These are phyloP conservation scores for Paramecium primaurelia DNA, from an alignment of 73 alveolate species.

Conservation along the genomic window DNA sequence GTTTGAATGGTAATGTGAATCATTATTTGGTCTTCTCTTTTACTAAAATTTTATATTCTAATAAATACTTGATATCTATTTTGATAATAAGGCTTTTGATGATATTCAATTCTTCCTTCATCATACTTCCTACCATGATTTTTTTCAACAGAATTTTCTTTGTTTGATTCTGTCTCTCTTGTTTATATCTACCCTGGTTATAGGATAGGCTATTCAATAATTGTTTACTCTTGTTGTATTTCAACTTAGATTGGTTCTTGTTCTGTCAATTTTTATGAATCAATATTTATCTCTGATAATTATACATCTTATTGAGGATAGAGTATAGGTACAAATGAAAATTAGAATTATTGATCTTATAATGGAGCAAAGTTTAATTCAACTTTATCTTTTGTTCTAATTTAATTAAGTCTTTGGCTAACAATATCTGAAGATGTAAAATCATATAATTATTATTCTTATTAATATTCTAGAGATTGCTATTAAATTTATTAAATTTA, in stretches of 20 bases:
- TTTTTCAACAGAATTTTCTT: slow-evolving; percentile 20
- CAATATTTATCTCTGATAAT: background rate
- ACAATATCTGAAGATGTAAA: background rate
- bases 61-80: background rate
- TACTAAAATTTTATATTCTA: background rate
- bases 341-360: background rate
- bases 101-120: background rate
- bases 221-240: background rate
- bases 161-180: slow-evolving; percentile 22
- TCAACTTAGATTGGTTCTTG: background rate
- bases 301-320: background rate
- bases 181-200: background rate
- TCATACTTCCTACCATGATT: background rate
- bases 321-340: background rate
- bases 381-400: background rate
- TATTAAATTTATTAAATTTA: background rate
- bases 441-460: background rate
- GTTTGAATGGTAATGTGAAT: background rate
- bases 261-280: background rate
- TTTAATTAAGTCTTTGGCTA: background rate
- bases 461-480: background rate
- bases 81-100: background rate
- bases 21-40: background rate
- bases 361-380: background rate
- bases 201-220: background rate